These are phyloP conservation scores for Guillardia theta DNA, from an alignment of 78 protist species.

Conservation along the genomic window DNA sequence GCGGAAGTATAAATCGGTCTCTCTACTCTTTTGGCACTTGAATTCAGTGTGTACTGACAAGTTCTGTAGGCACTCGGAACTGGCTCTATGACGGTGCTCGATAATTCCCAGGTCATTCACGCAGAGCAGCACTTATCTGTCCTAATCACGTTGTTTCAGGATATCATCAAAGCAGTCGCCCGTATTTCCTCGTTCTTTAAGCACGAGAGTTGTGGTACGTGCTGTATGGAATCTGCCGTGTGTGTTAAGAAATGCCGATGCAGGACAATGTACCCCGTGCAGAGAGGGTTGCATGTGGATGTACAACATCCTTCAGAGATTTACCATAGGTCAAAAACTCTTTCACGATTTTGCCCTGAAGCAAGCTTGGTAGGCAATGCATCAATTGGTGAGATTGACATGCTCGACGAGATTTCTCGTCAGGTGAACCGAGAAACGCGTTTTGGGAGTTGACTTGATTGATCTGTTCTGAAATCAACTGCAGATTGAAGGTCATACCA, in stretches of 20 bases:
- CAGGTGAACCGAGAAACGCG: slow-evolving; percentile 73
- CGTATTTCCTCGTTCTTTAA: slow-evolving; percentile 67
- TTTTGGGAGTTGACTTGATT: slow-evolving; percentile 79
- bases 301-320: slow-evolving; percentile 77
- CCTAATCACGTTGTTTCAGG: background rate
- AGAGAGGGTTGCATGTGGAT: slow-evolving; percentile 91
- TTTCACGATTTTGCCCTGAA: no score
- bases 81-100: slow-evolving; percentile 96
- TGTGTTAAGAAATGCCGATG: no score
- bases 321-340: no score
- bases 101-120: slow-evolving; percentile 60
- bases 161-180: background rate
- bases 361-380: slow-evolving; percentile 94
- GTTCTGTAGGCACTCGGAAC: background rate
- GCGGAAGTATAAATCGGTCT: slow-evolving; percentile 74
- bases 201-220: slow-evolving; percentile 99
- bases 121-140: background rate
- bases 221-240: no score
- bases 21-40: no score
- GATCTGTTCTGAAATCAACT: slow-evolving; percentile 76
- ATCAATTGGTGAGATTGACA: slow-evolving; percentile 86
- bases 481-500: slow-evolving; percentile 97
- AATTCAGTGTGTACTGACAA: no score
- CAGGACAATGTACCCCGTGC: slow-evolving; percentile 99
- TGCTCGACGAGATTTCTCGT: slow-evolving; percentile 70